phyloP scores from a whole-genome alignment of 192 early-diverging fungal genomes.

The Pecoramyces ruminantium region DNA sequence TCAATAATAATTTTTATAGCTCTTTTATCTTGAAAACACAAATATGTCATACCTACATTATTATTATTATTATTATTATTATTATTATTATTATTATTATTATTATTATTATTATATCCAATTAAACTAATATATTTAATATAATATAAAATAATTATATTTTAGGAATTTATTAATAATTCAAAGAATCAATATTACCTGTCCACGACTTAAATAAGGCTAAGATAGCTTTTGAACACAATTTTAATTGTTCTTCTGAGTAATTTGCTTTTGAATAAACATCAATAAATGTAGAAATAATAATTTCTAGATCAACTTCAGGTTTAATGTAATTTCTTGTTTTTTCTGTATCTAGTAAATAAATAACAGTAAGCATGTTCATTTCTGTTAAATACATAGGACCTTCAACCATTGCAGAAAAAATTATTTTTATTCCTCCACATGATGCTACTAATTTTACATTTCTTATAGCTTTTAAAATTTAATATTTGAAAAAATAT shows the following conservation, averaged over 20 bases:
- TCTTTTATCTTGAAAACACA: slow-evolving; percentile 54
- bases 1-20: slow-evolving; percentile 52
- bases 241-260: slow-evolving; percentile 47
- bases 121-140: no score
- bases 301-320: slow-evolving; percentile 59
- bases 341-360: slow-evolving; percentile 51
- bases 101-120: no score
- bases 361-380: slow-evolving; percentile 44
- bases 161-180: no score
- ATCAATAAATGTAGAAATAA: slow-evolving; percentile 65
- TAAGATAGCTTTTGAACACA: slow-evolving; percentile 39
- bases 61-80: no score
- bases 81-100: no score
- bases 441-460: slow-evolving; percentile 32
- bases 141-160: no score
- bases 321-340: slow-evolving; percentile 49
- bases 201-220: slow-evolving; percentile 61
- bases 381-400: slow-evolving; percentile 38
- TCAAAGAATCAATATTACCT: no score
- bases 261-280: slow-evolving; percentile 39
- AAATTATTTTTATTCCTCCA: slow-evolving; percentile 52
- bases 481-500: background rate
- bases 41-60: slow-evolving; percentile 46
- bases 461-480: slow-evolving; percentile 39
- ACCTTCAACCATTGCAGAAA: slow-evolving; percentile 47